Conservation (phyloP, 2,329 filamentous ascomycete species). For the Aspergillus vadensis region DNA sequence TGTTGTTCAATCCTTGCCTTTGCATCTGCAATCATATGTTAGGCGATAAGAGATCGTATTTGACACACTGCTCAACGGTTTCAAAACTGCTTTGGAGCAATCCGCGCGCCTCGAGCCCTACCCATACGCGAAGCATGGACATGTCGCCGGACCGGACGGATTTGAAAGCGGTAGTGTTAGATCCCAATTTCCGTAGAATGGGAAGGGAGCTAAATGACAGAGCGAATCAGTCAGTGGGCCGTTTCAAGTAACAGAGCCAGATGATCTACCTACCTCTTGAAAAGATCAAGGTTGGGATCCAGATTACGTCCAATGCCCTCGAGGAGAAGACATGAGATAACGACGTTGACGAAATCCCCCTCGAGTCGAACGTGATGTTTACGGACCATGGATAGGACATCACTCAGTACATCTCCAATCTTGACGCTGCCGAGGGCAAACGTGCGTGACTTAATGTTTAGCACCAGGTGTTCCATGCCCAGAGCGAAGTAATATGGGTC, state of each 20-base stretch:
- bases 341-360: conserved; percentile 97
- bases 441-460: conserved; percentile 86
- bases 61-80: conserved; percentile 85
- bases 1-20: background rate
- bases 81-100: conserved; percentile 90
- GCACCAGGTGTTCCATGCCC: conserved; percentile 94
- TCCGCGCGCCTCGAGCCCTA: conserved; percentile 81
- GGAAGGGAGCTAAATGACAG: conserved; percentile 70
- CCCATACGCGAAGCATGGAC: conserved; percentile 88
- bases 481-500: conserved; percentile 89
- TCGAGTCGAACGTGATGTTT: conserved; percentile 90
- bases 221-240: background rate
- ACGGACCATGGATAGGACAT: conserved; percentile 89
- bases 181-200: conserved; percentile 83
- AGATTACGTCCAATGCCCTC: conserved; percentile 90
- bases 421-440: conserved; percentile 92
- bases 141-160: conserved; percentile 74
- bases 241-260: background rate
- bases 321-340: conserved; percentile 87
- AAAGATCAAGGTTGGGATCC: conserved; percentile 83
- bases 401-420: conserved; percentile 90
- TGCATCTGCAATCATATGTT: conserved; percentile 65
- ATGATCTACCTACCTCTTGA: conserved; percentile 61
- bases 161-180: conserved; percentile 54
- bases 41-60: conserved; percentile 83